Percentiles rank a stretch among this genome's conserved stretches.
phyloP scores from a whole-genome alignment of 2,329 filamentous ascomycete species.

The Magnaporthiopsis incrustans region DNA sequence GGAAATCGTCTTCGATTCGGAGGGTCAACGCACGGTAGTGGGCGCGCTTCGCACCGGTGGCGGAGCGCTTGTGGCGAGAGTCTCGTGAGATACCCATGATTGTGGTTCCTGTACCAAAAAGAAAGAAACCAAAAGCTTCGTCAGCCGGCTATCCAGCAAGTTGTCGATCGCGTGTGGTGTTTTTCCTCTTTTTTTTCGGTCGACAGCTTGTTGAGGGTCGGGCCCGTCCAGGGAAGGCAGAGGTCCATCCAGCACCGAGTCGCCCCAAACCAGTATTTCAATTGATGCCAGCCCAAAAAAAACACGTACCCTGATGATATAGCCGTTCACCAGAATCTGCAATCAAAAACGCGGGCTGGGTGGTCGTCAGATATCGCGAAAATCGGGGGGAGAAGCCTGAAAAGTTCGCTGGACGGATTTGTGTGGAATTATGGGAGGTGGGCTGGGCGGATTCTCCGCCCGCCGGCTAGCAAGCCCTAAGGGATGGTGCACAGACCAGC shows the following conservation, averaged over 20 bases:
- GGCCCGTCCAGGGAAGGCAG: not conserved
- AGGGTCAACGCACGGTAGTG: conserved; percentile 68
- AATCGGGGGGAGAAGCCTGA: conserved; percentile 3
- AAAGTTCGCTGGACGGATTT: conserved; percentile 3
- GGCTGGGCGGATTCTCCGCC: conserved; percentile 3
- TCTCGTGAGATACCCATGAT: conserved; percentile 99
- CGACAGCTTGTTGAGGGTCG: not conserved
- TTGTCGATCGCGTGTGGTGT: not conserved
- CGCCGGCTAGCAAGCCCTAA: conserved; percentile 1
- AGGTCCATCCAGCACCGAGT: not conserved
- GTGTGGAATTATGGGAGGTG: conserved; percentile 5
- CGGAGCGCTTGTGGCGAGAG: conserved; percentile 99
- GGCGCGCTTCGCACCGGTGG: conserved; percentile 95
- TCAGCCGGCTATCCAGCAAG: not conserved
- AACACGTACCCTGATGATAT: conserved; percentile 8
- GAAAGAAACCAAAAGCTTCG: not conserved
- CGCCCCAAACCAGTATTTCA: not conserved
- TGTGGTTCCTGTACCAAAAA: conserved; percentile 53
- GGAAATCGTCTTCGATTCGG: not conserved
- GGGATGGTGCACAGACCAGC: not conserved
- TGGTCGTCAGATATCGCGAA: conserved; percentile 7
- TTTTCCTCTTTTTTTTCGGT: not conserved
- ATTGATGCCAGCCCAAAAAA: not conserved
- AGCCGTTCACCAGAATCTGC: conserved; percentile 7
- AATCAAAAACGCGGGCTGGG: conserved; percentile 6